Conservation (phyloP, 148 eudicot species). For the Fagopyrum esculentum region DNA sequence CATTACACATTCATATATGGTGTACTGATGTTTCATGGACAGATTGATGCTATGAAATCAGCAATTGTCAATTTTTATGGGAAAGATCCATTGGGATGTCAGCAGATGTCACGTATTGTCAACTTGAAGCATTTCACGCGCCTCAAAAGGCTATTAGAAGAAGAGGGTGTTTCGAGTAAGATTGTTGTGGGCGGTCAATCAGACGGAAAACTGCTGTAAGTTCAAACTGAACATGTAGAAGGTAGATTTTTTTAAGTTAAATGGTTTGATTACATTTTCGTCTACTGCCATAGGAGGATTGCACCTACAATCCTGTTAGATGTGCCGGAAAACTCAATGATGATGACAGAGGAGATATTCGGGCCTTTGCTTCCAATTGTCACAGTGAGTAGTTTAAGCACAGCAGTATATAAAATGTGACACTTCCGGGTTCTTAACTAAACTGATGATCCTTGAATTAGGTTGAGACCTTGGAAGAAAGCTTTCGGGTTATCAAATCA, state of each 20-base stretch:
- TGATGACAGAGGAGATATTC: slow-evolving; percentile 73
- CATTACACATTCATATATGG: neutral
- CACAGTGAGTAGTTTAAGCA: slow-evolving; percentile 33
- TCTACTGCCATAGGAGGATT: slow-evolving; percentile 36
- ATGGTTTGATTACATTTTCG: neutral
- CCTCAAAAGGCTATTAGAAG: slow-evolving; percentile 36
- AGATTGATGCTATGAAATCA: slow-evolving; percentile 43
- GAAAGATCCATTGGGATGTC: slow-evolving; percentile 39
- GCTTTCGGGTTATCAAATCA: slow-evolving; percentile 49
- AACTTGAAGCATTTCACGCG: slow-evolving; percentile 44
- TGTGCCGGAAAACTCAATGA: slow-evolving; percentile 36
- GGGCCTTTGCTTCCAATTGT: slow-evolving; percentile 73
- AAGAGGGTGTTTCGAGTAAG: slow-evolving; percentile 39
- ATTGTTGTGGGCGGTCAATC: slow-evolving; percentile 57
- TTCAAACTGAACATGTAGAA: neutral
- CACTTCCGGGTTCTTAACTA: neutral
- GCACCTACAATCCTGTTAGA: slow-evolving; percentile 63
- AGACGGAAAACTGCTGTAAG: slow-evolving; percentile 42
- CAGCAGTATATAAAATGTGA: neutral
- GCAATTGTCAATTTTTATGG: slow-evolving; percentile 43
- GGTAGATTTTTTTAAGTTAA: neutral
- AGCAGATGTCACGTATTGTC: slow-evolving; percentile 47
- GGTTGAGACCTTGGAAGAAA: slow-evolving; percentile 53
- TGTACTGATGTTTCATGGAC: slow-evolving; percentile 7
- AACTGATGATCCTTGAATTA: slow-evolving; percentile 5